A percentile compares a stretch with the other conserved stretches of the same genome.
phyloP scores from a whole-genome alignment of 129 eudicot genomes.

The Lactuca saligna region DNA sequence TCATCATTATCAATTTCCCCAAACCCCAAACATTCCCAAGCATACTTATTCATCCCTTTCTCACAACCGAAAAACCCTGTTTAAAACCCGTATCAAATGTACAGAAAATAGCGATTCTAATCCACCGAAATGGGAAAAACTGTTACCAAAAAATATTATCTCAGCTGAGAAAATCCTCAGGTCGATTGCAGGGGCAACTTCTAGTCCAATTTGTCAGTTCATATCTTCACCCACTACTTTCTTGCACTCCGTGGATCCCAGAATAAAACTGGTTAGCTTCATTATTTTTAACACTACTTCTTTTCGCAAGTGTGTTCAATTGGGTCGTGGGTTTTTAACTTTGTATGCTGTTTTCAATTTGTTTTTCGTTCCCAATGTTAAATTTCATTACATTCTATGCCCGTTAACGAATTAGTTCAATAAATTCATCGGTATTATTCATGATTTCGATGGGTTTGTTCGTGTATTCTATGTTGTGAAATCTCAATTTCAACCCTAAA shows the following conservation, averaged over 20 bases:
- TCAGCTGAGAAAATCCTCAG: slow-evolving; percentile 75
- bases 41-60: slow-evolving; percentile 12
- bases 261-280: slow-evolving; percentile 69
- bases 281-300: background rate
- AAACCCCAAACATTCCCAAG: slow-evolving; percentile 13
- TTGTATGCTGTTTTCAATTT: background rate
- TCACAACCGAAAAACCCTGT: slow-evolving; percentile 30
- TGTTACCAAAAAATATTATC: slow-evolving; percentile 54
- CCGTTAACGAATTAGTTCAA: background rate
- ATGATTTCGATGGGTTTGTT: background rate
- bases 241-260: slow-evolving; percentile 90
- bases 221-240: slow-evolving; percentile 81
- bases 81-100: slow-evolving; percentile 42
- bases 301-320: slow-evolving; percentile 9
- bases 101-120: slow-evolving; percentile 28
- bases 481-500: too few species aligned
- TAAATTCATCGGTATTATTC: background rate
- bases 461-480: background rate
- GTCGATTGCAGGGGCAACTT: slow-evolving; percentile 82
- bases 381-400: background rate
- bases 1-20: slow-evolving; percentile 25
- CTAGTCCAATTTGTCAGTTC: slow-evolving; percentile 95
- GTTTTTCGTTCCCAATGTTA: too few species aligned
- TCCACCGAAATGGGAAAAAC: slow-evolving; percentile 51
- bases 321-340: background rate